These are phyloP conservation scores for Senecio squalidus DNA, from an alignment of 140 eudicot species.

Conservation along the genomic window DNA sequence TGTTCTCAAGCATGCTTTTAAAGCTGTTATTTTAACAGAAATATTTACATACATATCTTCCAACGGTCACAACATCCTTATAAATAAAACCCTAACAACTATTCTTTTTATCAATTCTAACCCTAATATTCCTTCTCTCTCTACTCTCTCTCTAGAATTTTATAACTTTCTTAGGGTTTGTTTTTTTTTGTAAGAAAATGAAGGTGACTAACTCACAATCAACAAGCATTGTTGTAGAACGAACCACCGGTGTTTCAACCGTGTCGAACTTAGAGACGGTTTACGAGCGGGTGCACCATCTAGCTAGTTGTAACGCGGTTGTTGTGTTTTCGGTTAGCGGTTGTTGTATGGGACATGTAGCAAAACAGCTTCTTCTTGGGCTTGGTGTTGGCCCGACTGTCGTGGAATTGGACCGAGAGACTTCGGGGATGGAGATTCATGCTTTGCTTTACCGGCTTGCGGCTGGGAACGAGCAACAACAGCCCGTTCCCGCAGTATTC, in stretches of 20 bases:
- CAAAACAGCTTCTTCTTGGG: constrained; percentile 66
- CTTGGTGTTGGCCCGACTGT: constrained; percentile 71
- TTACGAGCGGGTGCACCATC: constrained; percentile 41
- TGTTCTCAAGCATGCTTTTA: constrained; percentile 39
- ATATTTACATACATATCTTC: constrained; percentile 15
- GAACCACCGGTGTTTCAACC: constrained; percentile 23
- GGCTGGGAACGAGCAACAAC: constrained; percentile 27
- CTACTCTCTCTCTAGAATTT: background rate
- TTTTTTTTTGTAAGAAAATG: constrained; percentile 24
- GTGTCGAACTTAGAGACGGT: constrained; percentile 28
- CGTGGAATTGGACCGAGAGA: constrained; percentile 49
- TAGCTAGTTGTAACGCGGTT: constrained; percentile 69
- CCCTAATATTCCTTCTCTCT: background rate
- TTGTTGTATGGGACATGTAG: constrained; percentile 88
- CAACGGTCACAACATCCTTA: constrained; percentile 28
- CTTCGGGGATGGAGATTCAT: constrained; percentile 48
- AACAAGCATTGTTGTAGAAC: constrained; percentile 28
- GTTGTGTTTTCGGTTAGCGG: constrained; percentile 60
- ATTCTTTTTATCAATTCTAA: background rate
- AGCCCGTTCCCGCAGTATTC: constrained; percentile 68
- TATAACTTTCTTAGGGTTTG: background rate
- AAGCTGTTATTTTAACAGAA: constrained; percentile 18
- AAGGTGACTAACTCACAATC: constrained; percentile 29
- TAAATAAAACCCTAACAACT: constrained; percentile 10
- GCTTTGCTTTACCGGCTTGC: constrained; percentile 51